Conservation (phyloP, 2,329 filamentous ascomycete genomes). For the Aspergillus sp. region DNA sequence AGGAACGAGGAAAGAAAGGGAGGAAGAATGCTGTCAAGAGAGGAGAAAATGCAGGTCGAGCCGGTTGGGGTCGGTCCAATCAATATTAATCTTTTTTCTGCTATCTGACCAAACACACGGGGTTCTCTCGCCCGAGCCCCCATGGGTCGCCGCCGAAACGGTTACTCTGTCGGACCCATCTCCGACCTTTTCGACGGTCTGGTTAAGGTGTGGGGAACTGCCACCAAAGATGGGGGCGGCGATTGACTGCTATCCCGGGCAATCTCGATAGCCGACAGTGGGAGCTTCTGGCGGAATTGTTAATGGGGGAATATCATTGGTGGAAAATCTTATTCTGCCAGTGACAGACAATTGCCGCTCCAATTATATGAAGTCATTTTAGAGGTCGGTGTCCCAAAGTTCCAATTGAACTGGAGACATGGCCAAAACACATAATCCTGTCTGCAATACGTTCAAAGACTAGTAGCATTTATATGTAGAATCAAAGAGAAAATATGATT, state of each 20-base stretch:
- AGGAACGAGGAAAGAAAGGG: background rate
- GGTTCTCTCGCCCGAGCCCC: conserved; percentile 5
- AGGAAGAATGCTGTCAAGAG: background rate
- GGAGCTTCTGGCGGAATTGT: background rate
- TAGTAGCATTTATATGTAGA: no score
- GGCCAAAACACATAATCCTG: no score
- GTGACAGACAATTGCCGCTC: background rate
- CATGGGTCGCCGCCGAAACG: background rate
- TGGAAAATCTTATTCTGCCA: conserved; percentile 16
- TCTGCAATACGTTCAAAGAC: no score
- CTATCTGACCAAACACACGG: background rate
- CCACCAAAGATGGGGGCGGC: conserved; percentile 18
- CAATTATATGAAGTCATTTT: background rate
- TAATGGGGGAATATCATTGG: conserved; percentile 19
- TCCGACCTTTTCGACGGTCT: conserved; percentile 9
- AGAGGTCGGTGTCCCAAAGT: background rate
- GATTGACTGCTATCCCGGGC: conserved; percentile 18
- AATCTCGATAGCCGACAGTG: conserved; percentile 26
- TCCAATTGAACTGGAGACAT: background rate
- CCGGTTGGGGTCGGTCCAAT: conserved; percentile 2
- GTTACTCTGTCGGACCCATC: conserved; percentile 9
- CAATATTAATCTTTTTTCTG: background rate
- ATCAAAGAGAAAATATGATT: background rate
- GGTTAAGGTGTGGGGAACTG: conserved; percentile 8
- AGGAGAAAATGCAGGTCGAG: background rate